Conservation (phyloP, 2,329 filamentous ascomycete species). For the Rhexocercosporidium sp. region DNA sequence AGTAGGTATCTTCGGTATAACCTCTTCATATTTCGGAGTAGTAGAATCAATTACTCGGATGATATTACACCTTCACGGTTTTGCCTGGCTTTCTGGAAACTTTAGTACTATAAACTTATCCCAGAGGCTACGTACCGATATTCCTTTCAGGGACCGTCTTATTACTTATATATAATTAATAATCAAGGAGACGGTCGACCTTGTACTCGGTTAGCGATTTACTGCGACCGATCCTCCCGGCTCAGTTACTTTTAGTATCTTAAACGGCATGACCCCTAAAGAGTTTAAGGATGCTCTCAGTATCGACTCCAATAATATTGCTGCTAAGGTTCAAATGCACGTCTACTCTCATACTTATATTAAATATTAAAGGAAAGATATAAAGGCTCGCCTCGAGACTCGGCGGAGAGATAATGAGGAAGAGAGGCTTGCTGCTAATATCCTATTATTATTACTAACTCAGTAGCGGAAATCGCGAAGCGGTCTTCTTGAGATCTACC, state of each 20-base stretch:
- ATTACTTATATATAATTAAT: not conserved
- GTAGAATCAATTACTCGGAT: no score
- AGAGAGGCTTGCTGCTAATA: not conserved
- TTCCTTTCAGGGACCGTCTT: not conserved
- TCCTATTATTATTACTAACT: no score
- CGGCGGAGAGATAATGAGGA: not conserved
- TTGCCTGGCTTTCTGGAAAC: not conserved
- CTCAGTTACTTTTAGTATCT: not conserved
- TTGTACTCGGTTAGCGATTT: not conserved
- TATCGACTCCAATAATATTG: not conserved
- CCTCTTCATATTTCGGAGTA: not conserved
- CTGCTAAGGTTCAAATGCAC: not conserved
- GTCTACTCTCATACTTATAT: not conserved
- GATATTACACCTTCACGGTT: not conserved
- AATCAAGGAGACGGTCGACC: not conserved
- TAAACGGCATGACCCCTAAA: not conserved
- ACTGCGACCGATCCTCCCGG: not conserved
- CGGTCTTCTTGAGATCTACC: not conserved
- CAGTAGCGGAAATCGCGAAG: not conserved
- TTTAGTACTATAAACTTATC: not conserved
- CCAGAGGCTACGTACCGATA: not conserved
- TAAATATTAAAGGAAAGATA: not conserved
- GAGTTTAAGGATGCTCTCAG: not conserved
- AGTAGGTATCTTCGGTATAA: not conserved
- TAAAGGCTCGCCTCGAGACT: not conserved